phyloP scores from a whole-genome alignment of 352 stramenopile species.

The Globisporangium takayamanum region DNA sequence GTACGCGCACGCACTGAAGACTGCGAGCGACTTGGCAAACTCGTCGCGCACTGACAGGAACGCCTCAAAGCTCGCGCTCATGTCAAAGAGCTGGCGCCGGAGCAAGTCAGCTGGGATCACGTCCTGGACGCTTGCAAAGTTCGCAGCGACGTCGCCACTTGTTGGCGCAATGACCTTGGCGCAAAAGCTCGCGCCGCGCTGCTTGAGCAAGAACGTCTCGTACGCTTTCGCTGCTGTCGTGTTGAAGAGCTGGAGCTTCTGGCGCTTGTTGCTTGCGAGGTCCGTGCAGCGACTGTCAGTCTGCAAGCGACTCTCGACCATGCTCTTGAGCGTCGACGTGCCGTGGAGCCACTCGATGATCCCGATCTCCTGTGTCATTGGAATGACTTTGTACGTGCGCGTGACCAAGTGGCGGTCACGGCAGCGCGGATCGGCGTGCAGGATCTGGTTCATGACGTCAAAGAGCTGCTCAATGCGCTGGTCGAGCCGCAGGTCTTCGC shows the following conservation, averaged over 20 bases:
- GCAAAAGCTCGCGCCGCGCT: constrained; percentile 58
- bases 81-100: constrained; percentile 58
- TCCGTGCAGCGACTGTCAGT: constrained; percentile 51
- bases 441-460: constrained; percentile 88
- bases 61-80: constrained; percentile 67
- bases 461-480: constrained; percentile 91
- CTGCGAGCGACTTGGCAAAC: constrained; percentile 79
- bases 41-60: constrained; percentile 81
- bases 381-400: constrained; percentile 83
- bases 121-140: constrained; percentile 50
- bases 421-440: constrained; percentile 57
- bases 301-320: constrained; percentile 70
- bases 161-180: constrained; percentile 57
- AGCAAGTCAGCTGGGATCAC: constrained; percentile 74
- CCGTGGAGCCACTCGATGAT: constrained; percentile 80
- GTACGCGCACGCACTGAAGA: constrained; percentile 86
- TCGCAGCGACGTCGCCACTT: constrained; percentile 38
- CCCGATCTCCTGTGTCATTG: constrained; percentile 80
- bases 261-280: constrained; percentile 59
- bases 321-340: constrained; percentile 70
- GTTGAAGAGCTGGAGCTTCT: constrained; percentile 71
- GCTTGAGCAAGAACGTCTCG: constrained; percentile 67
- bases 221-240: constrained; percentile 67
- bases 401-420: constrained; percentile 54
- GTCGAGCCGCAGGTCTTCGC: constrained; percentile 89